A percentile compares a stretch with the other conserved stretches of the same genome.
These are phyloP conservation scores for Cladochytrium replicatum DNA, from an alignment of 192 early-diverging fungal genomes.

Conservation along the genomic window DNA sequence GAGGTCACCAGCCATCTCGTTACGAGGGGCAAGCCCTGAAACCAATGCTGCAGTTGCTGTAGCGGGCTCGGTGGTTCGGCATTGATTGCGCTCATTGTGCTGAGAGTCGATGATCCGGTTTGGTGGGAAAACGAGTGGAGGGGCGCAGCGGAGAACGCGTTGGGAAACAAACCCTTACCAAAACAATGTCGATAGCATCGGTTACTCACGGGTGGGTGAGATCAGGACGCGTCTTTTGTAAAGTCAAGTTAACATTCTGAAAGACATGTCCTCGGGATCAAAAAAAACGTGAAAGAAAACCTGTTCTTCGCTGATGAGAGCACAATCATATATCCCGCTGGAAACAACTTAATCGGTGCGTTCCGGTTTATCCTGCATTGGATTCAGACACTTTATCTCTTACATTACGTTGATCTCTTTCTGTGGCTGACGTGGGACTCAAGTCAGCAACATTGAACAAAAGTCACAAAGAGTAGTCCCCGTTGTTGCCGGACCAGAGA, in stretches of 20 bases:
- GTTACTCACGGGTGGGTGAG: conserved; percentile 17
- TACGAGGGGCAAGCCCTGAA: too few species aligned
- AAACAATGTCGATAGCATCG: conserved; percentile 29
- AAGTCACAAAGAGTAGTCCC: conserved; percentile 36
- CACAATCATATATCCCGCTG: conserved; percentile 38
- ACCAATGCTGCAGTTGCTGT: too few species aligned
- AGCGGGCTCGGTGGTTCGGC: too few species aligned
- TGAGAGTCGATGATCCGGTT: too few species aligned
- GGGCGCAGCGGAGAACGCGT: too few species aligned
- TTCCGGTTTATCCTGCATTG: too few species aligned
- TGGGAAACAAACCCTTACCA: too few species aligned
- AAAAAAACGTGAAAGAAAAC: conserved; percentile 25
- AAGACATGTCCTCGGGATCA: conserved; percentile 39
- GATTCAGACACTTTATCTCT: background rate
- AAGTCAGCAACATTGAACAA: conserved; percentile 36
- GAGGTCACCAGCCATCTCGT: too few species aligned
- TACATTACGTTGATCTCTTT: background rate
- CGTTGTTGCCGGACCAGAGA: conserved; percentile 18
- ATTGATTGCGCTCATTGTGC: too few species aligned
- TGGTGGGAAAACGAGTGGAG: too few species aligned
- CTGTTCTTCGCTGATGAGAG: conserved; percentile 41
- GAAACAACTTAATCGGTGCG: conserved; percentile 37
- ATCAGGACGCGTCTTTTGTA: background rate
- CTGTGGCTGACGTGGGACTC: background rate
- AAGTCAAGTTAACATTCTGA: background rate